Conservation (phyloP, 257 asterid genomes). For the Linderniella brevidens region DNA sequence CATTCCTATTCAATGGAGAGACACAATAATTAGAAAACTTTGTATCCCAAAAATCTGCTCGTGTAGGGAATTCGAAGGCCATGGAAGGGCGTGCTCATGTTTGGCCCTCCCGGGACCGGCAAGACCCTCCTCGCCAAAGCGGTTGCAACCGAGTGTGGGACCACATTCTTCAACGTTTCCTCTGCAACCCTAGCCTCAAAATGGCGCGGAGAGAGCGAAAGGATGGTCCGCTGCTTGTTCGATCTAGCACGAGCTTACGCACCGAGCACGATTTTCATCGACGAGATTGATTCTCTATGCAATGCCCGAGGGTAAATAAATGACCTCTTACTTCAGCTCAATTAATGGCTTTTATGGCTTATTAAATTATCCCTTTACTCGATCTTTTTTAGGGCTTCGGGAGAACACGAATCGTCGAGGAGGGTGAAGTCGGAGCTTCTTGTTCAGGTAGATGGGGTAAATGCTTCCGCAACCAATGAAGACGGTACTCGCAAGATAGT, state of each 20-base stretch:
- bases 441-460: slow-evolving; percentile 95
- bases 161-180: slow-evolving; percentile 94
- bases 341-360: slow-evolving; percentile 8
- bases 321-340: slow-evolving; percentile 1
- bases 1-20: too few relatives aligned
- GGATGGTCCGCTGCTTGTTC: slow-evolving; percentile 97
- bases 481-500: slow-evolving; percentile 87
- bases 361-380: slow-evolving; percentile 7
- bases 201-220: slow-evolving; percentile 99
- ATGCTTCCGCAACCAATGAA: slow-evolving; percentile 67
- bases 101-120: slow-evolving; percentile 99
- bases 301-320: slow-evolving; percentile 83
- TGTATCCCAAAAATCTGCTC: too few relatives aligned
- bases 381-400: slow-evolving; percentile 55
- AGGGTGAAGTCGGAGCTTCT: slow-evolving; percentile 89
- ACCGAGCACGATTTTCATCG: slow-evolving; percentile 96
- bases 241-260: slow-evolving; percentile 99
- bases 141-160: slow-evolving; percentile 98
- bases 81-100: slow-evolving; percentile 99
- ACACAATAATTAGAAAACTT: too few relatives aligned
- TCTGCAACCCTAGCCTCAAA: slow-evolving; percentile 98
- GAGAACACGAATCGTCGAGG: slow-evolving; percentile 94
- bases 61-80: slow-evolving; percentile 97
- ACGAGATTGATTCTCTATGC: slow-evolving; percentile 99
- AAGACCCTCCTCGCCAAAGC: slow-evolving; percentile 99